Evolutionary conservation across 164 flowering plant species (phyloP).

Genomic region (Vitis cinerea): DNA sequence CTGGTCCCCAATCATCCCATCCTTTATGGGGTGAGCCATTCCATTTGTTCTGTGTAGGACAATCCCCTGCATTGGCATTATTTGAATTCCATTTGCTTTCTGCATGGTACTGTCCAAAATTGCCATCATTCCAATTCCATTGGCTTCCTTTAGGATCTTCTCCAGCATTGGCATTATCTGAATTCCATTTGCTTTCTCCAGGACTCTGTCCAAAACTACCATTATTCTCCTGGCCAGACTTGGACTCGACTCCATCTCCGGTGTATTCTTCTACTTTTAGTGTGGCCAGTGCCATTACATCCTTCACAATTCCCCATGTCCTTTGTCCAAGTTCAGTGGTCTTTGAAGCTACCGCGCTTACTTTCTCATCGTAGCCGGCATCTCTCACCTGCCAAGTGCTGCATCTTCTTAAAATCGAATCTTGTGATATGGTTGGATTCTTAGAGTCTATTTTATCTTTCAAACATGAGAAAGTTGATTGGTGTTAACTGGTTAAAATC

Average conservation of each 20-base stretch:
- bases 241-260: conserved; percentile 10
- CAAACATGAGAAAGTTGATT: no score
- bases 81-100: no score
- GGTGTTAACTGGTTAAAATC: no score
- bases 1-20: conserved; percentile 25
- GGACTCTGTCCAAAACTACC: no score
- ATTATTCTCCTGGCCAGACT: not conserved
- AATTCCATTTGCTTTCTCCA: no score
- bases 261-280: conserved; percentile 19
- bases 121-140: no score
- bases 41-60: not conserved
- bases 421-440: no score
- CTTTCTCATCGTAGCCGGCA: conserved; percentile 20
- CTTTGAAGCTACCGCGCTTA: conserved; percentile 15
- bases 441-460: no score
- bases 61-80: no score
- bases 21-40: conserved; percentile 7
- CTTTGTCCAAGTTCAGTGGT: conserved; percentile 22
- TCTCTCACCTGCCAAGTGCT: conserved; percentile 14
- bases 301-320: conserved; percentile 23
- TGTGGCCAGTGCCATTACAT: conserved; percentile 22
- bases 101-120: no score
- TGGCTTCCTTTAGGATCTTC: not conserved
- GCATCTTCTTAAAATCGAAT: no score
- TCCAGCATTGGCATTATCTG: not conserved